Conservation (phyloP, 306 rosid genomes). For the Acmispon strigosus region DNA sequence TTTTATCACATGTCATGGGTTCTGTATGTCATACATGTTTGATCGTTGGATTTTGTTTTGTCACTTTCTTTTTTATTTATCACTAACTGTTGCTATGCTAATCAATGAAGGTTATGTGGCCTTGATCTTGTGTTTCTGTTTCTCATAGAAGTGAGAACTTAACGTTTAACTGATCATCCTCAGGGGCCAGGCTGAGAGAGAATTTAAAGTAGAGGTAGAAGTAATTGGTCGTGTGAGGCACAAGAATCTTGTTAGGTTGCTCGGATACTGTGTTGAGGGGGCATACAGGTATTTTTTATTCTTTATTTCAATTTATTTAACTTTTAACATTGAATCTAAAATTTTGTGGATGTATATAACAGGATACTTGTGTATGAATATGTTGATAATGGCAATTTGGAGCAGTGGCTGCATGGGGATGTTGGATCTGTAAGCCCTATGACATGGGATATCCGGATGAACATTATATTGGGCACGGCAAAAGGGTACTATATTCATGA, state of each 20-base stretch:
- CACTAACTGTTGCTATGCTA: not conserved
- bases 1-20: constrained; percentile 14
- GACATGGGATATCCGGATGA: constrained; percentile 90
- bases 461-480: constrained; percentile 79
- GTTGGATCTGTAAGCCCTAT: constrained; percentile 84
- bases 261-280: constrained; percentile 98
- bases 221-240: constrained; percentile 93
- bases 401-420: constrained; percentile 95
- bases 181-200: constrained; percentile 99
- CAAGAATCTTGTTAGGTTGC: constrained; percentile 95
- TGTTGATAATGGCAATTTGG: constrained; percentile 89
- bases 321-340: not conserved
- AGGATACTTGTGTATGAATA: constrained; percentile 99
- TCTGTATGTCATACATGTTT: not conserved
- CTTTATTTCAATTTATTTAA: not conserved
- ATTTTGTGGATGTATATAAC: constrained; percentile 18
- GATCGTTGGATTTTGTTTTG: not conserved
- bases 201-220: constrained; percentile 93
- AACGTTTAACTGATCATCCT: constrained; percentile 8
- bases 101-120: not conserved
- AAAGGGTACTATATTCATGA: constrained; percentile 57
- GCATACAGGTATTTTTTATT: constrained; percentile 68
- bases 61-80: not conserved
- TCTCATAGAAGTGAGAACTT: not conserved
- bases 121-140: constrained; percentile 2